Base-by-base conservation (phyloP, 805 yeast genomes). In the Nakazawaea laoshanensis region DNA sequence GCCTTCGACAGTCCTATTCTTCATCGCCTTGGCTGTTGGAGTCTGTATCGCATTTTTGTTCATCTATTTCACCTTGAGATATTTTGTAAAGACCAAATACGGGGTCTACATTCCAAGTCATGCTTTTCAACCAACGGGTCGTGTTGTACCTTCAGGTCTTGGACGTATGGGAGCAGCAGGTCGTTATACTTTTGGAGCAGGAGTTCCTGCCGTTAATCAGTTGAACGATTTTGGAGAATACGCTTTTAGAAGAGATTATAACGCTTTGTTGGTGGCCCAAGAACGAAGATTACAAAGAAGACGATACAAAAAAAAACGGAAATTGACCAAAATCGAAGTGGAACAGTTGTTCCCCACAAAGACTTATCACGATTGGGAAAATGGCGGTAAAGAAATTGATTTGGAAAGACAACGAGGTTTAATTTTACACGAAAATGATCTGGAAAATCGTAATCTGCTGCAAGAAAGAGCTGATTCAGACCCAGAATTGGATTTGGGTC, bases 1-100 rank as follows among this genome's bases (percentile, higher is more conserved):
- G 22, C 82, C 83, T 1, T 71, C 82, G 1, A 74, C 81, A 1
- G 74, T 75, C 22, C 54, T 77, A 19, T 77, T 77, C 52, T 74
- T 75, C 51, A 53, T 77, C 9, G 82, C 84, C 1, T 59, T 77
- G 22, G 70, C 77, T 1, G 70, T 75, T 10, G 84, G 83, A 3
- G 67, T 74, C 9, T 46, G 67, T 15, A 74, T 76, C 24, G 81
- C 82, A 4, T 14, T 61, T 0, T 48, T 74, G 18, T 74, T 77
- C 43, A 42, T 74, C 7, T 74, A 74, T 52, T 75, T 77, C 61
- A 71, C 83, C 8, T 46, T 71, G 33, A 55, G 82, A 30, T 76
- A 77, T 49, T 67, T 76, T 42, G 63, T 77, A 3, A 55, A 83
- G 32, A 62, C 79, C 4, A 63, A 59, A 36, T 66, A 63, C 43